Conservation (phyloP, 2,329 filamentous ascomycete genomes). For the Ceratocystis papillata region DNA sequence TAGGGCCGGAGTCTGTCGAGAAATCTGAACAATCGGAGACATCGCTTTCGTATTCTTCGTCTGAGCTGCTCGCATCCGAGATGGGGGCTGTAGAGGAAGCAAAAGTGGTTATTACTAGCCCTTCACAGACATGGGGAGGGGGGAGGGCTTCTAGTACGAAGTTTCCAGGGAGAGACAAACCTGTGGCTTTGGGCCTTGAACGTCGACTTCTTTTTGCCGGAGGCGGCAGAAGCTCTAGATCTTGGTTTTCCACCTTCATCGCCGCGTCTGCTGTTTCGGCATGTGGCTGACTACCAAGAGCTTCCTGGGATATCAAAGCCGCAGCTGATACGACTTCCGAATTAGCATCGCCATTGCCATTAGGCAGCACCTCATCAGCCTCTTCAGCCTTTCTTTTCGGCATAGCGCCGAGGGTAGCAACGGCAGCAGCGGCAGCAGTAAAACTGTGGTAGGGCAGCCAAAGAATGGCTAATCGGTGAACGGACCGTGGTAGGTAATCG, state of each 20-base stretch:
- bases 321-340: background rate
- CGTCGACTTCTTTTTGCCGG: slow-evolving; percentile 6
- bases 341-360: background rate
- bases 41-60: slow-evolving; percentile 21
- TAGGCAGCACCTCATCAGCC: background rate
- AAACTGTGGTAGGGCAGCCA: background rate
- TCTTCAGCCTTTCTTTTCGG: slow-evolving; percentile 1
- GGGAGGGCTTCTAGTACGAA: background rate
- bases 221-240: background rate
- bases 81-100: background rate
- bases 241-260: background rate
- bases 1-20: slow-evolving; percentile 27
- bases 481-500: no score
- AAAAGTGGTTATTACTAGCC: background rate
- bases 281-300: background rate
- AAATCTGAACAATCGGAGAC: slow-evolving; percentile 10
- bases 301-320: background rate
- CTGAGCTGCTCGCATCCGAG: slow-evolving; percentile 3
- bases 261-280: background rate
- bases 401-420: background rate
- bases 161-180: background rate
- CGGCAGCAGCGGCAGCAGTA: background rate
- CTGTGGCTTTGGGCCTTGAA: background rate
- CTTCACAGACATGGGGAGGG: background rate
- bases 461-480: no score